Base-by-base conservation (phyloP, 2,329 filamentous ascomycete genomes). In the Hyphodiscus sp. region DNA sequence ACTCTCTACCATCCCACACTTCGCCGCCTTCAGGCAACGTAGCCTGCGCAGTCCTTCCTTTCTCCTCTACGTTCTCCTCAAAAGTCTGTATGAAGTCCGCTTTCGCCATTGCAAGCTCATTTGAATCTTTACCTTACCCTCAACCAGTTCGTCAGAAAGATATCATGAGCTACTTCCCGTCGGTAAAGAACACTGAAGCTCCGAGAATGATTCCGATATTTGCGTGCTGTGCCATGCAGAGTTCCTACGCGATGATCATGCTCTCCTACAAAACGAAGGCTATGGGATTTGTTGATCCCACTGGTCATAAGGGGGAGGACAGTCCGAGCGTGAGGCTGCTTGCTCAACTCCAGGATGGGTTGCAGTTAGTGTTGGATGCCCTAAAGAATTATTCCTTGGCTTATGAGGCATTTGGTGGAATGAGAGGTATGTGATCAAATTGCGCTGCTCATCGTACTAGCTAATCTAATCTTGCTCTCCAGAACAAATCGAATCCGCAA, bases 1-100 rank as follows among this genome's bases (percentile, higher is more conserved):
- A 51, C 30, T 51, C 44, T n/a, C 38, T 44, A 45, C 49, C n/a
- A 43, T 52, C 26, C 48, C 43, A 5, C 9, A 46, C 43, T 30
- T 45, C 48, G 19, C 20, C 50, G 38, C 45, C 45, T 29, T 29
- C 26, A 18, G 26, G 42, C 16, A 49, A 45, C 29, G 41, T 23
- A 19, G 52, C 48, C 20, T 54, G 57, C 54, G 55, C 57, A 16
- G 55, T 63, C 10, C 69, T 74, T 44, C 75, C 75, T 15, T 78
- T 76, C 58, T 73, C 65, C 56, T 72, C 68, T 43, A 73, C 76
- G 52, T 68, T 72, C 43, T 78, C 76, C 15, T 71, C 75, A 20
- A 75, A 75, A 59, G 70, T 78, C 54, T 78, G 76, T 59, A 67
- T 78, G 30, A 74, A 72, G 46, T 72, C 75, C 8, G 74, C 76